Conservation (phyloP, 208 protist genomes). For the Pavlovales sp. region DNA sequence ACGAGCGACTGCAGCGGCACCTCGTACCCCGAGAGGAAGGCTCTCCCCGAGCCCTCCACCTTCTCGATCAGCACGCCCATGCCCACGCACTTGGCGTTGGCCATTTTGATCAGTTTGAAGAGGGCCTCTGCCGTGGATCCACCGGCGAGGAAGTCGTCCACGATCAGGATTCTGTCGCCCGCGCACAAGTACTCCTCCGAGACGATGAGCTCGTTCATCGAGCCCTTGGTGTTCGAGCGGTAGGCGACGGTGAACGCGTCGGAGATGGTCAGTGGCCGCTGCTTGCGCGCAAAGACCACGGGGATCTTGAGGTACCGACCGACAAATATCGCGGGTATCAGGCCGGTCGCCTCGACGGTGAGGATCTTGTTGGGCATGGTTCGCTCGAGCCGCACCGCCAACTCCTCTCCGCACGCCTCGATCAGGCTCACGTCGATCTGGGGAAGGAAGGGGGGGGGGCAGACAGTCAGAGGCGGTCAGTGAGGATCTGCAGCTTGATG, state of each 20-base stretch:
- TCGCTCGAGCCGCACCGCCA: background rate
- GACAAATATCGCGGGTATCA: constrained; percentile 22
- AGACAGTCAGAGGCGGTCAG: too few species aligned
- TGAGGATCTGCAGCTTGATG: too few species aligned
- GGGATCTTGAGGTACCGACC: background rate
- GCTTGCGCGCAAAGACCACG: constrained; percentile 31
- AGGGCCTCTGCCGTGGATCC: constrained; percentile 20
- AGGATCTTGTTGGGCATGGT: constrained; percentile 5
- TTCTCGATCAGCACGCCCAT: constrained; percentile 32
- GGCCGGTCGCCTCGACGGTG: constrained; percentile 33
- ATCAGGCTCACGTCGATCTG: background rate
- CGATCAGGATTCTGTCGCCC: constrained; percentile 11
- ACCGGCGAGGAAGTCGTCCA: constrained; percentile 36
- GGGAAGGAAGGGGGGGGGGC: too few species aligned
- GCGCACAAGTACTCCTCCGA: constrained; percentile 13
- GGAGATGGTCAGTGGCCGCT: constrained; percentile 13
- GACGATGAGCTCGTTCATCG: background rate
- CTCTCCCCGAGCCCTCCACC: constrained; percentile 2
- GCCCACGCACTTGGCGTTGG: constrained; percentile 21
- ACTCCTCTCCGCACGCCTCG: background rate
- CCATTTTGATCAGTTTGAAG: constrained; percentile 17
- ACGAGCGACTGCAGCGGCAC: background rate
- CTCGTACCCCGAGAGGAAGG: constrained; percentile 38
- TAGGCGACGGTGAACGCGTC: constrained; percentile 15
- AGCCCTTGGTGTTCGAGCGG: constrained; percentile 8